These are phyloP conservation scores for Lactarius evosmus DNA, from an alignment of 768 basidiomycete species.

Conservation along the genomic window DNA sequence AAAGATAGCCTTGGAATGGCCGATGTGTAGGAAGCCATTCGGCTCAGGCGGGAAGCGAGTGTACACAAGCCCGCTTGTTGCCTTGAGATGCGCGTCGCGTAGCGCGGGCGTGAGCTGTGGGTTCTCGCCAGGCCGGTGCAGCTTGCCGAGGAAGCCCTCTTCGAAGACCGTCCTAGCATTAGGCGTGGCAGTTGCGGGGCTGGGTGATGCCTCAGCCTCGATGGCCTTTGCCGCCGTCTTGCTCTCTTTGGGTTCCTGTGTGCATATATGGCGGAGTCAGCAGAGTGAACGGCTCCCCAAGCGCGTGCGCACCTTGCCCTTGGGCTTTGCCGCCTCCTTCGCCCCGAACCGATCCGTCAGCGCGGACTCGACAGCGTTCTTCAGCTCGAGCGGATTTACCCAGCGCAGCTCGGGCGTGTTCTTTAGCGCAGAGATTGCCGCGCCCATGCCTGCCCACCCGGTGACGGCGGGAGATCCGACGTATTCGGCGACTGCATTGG, in stretches of 20 bases:
- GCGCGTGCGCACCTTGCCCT: constrained; percentile 50
- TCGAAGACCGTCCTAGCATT: constrained; percentile 69
- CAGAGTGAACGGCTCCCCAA: not conserved
- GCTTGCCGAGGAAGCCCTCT: constrained; percentile 88
- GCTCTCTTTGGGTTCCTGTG: constrained; percentile 52
- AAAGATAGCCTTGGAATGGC: constrained; percentile 98
- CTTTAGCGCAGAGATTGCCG: constrained; percentile 62
- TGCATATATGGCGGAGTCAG: not conserved
- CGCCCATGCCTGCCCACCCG: constrained; percentile 76
- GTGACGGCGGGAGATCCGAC: constrained; percentile 50
- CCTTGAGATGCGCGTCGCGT: constrained; percentile 74
- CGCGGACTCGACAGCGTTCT: constrained; percentile 70
- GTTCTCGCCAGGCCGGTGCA: constrained; percentile 94
- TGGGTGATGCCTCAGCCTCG: constrained; percentile 37
- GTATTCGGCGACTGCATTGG: constrained; percentile 52
- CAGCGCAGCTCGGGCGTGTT: constrained; percentile 63
- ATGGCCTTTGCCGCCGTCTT: constrained; percentile 32
- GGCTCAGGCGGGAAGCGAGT: constrained; percentile 99
- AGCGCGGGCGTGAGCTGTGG: constrained; percentile 77
- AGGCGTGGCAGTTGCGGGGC: constrained; percentile 35
- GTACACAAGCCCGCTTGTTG: constrained; percentile 79
- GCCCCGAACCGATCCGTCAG: constrained; percentile 69
- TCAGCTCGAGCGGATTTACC: constrained; percentile 81
- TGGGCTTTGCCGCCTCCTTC: constrained; percentile 63
- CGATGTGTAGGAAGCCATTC: constrained; percentile 93